Evolutionary conservation across 192 early-diverging fungal genomes (phyloP).

Genomic region (Martensiomyces pterosporus): DNA sequence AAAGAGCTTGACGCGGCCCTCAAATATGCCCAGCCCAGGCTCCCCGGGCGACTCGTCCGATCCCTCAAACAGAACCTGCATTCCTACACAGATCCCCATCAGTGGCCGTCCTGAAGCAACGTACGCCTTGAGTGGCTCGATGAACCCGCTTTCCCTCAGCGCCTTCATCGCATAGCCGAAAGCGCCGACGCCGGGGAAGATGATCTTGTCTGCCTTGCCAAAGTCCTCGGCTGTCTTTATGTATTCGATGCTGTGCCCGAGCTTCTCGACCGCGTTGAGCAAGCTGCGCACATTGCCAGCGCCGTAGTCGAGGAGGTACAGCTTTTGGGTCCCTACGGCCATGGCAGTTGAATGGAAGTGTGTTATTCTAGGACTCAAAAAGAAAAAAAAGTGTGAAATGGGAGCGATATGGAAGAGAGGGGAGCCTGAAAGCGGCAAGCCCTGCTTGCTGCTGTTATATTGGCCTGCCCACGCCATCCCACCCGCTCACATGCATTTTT

Average conservation of each 20-base stretch:
- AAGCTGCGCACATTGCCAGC: constrained; percentile 99
- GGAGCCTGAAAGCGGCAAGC: too few species aligned
- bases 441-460: too few species aligned
- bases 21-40: constrained; percentile 81
- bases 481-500: too few species aligned
- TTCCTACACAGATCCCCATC: constrained; percentile 98
- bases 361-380: not conserved
- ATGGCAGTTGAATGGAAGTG: constrained; percentile 2
- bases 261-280: constrained; percentile 85
- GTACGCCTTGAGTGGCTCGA: constrained; percentile 76
- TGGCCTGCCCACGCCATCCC: too few species aligned
- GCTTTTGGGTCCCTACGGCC: constrained; percentile 17
- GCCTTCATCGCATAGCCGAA: constrained; percentile 90
- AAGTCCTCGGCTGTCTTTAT: constrained; percentile 79
- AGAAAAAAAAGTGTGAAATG: not conserved
- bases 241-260: constrained; percentile 81
- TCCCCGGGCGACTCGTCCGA: constrained; percentile 84
- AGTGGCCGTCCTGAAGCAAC: constrained; percentile 83
- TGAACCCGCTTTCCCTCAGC: constrained; percentile 69
- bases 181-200: constrained; percentile 98
- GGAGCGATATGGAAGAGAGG: too few species aligned
- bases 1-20: constrained; percentile 65
- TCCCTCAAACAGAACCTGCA: constrained; percentile 90
- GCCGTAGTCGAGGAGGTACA: constrained; percentile 95
- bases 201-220: constrained; percentile 88